A percentile compares a stretch with the other conserved stretches of the same genome.
These are phyloP conservation scores for Didymella sp. DNA, from an alignment of 2,329 filamentous ascomycete genomes.

Conservation along the genomic window DNA sequence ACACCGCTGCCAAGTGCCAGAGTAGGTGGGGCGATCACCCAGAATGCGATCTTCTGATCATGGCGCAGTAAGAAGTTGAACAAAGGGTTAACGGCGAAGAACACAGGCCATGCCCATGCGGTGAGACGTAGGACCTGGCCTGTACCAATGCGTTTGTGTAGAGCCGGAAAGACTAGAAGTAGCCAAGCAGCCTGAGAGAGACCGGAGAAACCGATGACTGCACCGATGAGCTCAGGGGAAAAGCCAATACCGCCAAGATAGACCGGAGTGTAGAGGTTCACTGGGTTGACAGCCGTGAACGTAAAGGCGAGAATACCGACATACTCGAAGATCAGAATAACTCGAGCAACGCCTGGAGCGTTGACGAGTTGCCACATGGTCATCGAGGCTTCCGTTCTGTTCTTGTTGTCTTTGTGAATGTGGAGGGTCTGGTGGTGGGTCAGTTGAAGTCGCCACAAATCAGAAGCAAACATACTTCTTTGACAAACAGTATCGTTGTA, in stretches of 20 bases:
- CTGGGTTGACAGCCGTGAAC: conserved; percentile 73
- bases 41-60: conserved; percentile 61
- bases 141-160: conserved; percentile 72
- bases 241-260: conserved; percentile 71
- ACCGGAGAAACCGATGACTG: conserved; percentile 70
- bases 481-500: conserved; percentile 62
- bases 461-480: conserved; percentile 57
- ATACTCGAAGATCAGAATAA: conserved; percentile 71
- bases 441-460: neutral
- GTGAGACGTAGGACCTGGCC: conserved; percentile 68
- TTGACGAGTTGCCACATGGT: conserved; percentile 64
- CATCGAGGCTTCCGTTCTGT: conserved; percentile 43
- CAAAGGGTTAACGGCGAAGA: conserved; percentile 63
- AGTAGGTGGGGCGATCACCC: conserved; percentile 57
- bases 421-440: conserved; percentile 41
- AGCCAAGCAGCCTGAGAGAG: conserved; percentile 74
- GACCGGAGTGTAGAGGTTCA: conserved; percentile 72
- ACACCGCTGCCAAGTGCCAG: conserved; percentile 67
- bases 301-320: conserved; percentile 72
- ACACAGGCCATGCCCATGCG: conserved; percentile 66
- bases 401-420: conserved; percentile 28
- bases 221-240: conserved; percentile 66
- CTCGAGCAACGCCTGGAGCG: conserved; percentile 68
- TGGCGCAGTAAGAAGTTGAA: conserved; percentile 64
- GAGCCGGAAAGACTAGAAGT: conserved; percentile 70